Conservation (phyloP, 495 filamentous ascomycete species). For the Bryoglossum gracile region DNA sequence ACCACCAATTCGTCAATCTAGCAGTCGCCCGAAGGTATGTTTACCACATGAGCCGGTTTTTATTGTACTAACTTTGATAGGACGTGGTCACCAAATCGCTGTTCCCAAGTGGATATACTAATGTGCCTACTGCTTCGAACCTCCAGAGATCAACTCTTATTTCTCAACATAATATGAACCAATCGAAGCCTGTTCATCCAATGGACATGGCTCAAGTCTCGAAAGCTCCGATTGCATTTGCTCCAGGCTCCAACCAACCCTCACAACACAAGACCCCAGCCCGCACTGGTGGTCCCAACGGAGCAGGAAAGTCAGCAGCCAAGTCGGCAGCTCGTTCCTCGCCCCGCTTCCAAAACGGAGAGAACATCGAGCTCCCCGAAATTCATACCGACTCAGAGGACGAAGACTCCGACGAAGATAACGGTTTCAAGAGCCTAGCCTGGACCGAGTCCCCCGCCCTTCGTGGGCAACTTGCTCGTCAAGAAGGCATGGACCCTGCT, state of each 20-base stretch:
- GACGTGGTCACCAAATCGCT: conserved; percentile 53
- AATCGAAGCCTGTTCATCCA: conserved; percentile 55
- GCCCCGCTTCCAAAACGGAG: conserved; percentile 71
- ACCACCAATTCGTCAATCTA: conserved; percentile 76
- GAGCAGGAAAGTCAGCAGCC: conserved; percentile 35
- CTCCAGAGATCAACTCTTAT: conserved; percentile 24
- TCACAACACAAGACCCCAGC: conserved; percentile 56
- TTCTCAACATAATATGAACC: conserved; percentile 37
- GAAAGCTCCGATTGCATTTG: conserved; percentile 85
- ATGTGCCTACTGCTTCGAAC: conserved; percentile 41
- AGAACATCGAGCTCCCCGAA: conserved; percentile 78
- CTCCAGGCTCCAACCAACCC: conserved; percentile 50
- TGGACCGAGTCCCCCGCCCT: conserved; percentile 87
- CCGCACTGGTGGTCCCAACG: conserved; percentile 37
- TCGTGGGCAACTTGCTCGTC: conserved; percentile 54
- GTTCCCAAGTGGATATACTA: conserved; percentile 56
- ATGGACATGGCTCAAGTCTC: conserved; percentile 76
- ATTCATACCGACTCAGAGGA: conserved; percentile 85
- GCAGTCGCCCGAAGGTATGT: conserved; percentile 64
- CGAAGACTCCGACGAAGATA: conserved; percentile 56
- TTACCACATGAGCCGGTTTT: neutral
- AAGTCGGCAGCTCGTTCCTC: conserved; percentile 59
- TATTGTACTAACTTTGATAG: conserved; percentile 30
- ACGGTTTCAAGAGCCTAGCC: conserved; percentile 51
- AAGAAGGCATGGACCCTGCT: conserved; percentile 80